Evolutionary conservation across 2,329 filamentous ascomycete genomes (phyloP), one percentile per base, ranked within the genome.

Genomic region (Penicillium aurantiogriseum): DNA sequence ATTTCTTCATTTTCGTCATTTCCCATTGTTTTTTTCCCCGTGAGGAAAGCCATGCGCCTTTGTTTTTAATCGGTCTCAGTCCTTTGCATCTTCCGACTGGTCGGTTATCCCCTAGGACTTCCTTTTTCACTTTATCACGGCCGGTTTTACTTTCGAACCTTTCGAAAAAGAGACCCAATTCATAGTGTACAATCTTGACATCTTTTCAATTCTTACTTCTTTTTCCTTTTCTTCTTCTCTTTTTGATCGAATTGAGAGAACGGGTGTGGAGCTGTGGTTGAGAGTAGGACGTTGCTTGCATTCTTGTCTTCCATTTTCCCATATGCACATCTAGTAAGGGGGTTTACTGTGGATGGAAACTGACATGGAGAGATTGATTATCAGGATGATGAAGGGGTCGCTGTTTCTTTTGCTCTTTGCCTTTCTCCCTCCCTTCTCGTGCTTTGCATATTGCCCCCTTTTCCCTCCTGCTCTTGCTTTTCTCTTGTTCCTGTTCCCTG

Each of bases 141-240:
- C 27, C 43, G 49, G 51, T 54, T 57, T 57, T 54, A 59, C 58
- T 61, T 60, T 61, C 5, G 31, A 46, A 46, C 58, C 19, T 43
- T 51, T 65, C 60, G 62, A 63, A 46, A 45, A 33, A 36, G 31
- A 36, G 11, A 33, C 35, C 47, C 25, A 44, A 63, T 62, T 69
- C 68, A 67, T 69, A 69, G 68, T 69, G 66, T 69, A 70, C 65
- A 67, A 67, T 66, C 19, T 67, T 67, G 58, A 61, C 57, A 61
- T 61, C 55, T 61, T 61, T 66, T 62, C 59, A 58, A 45, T 52
- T 52, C 39, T 65, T 63, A 60, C 66, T 67, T 55, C 29, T 53
- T 27, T 42, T 45, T 50, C 52, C 29, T 50, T 27, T 48, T 43
- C 46, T 46, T 40, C 33, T 49, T 46, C 8, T 43, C 25, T 27